Evolutionary conservation across 2,329 filamentous ascomycete species (phyloP).

Genomic region (Trichoderma breve): DNA sequence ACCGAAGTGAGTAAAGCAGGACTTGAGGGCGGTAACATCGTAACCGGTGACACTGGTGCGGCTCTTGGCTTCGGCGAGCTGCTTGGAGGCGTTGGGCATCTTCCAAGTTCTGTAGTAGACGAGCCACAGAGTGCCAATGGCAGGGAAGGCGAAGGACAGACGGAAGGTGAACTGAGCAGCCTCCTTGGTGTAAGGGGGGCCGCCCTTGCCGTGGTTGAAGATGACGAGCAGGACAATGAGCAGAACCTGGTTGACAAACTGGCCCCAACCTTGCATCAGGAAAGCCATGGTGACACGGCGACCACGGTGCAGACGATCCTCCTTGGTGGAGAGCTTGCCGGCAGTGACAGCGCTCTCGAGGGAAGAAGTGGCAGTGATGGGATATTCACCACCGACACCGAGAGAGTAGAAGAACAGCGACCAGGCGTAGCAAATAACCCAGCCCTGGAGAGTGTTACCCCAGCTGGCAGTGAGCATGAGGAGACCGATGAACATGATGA

Average conservation of each 20-base stretch:
- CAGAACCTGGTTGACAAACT: constrained; percentile 88
- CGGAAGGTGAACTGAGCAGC: constrained; percentile 88
- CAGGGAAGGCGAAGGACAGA: constrained; percentile 86
- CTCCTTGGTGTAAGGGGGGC: constrained; percentile 73
- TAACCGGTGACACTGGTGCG: constrained; percentile 87
- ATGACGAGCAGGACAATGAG: constrained; percentile 83
- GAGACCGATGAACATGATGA: constrained; percentile 90
- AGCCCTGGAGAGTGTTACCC: constrained; percentile 83
- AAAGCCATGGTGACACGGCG: constrained; percentile 95
- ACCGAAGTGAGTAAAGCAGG: constrained; percentile 81
- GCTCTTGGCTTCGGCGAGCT: constrained; percentile 79
- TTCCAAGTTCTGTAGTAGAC: constrained; percentile 95
- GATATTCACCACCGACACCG: constrained; percentile 82
- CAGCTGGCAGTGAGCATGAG: constrained; percentile 89
- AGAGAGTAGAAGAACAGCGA: constrained; percentile 75
- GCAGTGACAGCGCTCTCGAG: constrained; percentile 89
- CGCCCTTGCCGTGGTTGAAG: constrained; percentile 75
- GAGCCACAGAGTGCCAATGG: constrained; percentile 87
- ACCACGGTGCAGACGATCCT: constrained; percentile 92
- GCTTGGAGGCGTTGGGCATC: constrained; percentile 85
- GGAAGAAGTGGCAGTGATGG: constrained; percentile 92
- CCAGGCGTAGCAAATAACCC: constrained; percentile 97
- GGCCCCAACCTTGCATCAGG: constrained; percentile 98
- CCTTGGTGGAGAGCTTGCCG: constrained; percentile 82
- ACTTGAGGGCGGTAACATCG: constrained; percentile 76